phyloP scores from a whole-genome alignment of 768 basidiomycete species.

The Leccinum ochraceum region DNA sequence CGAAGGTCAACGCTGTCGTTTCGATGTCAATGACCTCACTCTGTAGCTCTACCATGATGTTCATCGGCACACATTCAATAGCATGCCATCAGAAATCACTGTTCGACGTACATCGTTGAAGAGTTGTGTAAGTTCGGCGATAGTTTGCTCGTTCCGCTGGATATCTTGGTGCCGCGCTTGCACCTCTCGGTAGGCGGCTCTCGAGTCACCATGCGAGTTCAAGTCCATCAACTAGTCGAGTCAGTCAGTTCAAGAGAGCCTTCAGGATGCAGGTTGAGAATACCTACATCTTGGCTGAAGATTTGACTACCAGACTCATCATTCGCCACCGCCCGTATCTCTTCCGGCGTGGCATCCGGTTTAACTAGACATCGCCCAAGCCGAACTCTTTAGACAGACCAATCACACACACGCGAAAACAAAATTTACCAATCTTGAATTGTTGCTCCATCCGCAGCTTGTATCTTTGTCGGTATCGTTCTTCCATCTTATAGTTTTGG shows the following conservation, averaged over 20 bases:
- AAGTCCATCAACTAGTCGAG: constrained; percentile 74
- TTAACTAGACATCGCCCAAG: constrained; percentile 56
- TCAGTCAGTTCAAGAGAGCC: neutral
- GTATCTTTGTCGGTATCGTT: constrained; percentile 74
- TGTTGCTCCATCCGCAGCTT: constrained; percentile 84
- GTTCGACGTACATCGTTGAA: constrained; percentile 80
- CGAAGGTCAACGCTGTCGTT: constrained; percentile 67
- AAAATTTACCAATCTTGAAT: constrained; percentile 72
- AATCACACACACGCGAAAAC: neutral
- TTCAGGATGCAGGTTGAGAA: neutral
- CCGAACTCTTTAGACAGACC: constrained; percentile 1
- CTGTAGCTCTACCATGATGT: constrained; percentile 91
- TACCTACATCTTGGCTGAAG: constrained; percentile 80
- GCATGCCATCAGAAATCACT: neutral
- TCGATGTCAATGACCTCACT: constrained; percentile 84
- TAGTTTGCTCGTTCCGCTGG: constrained; percentile 89
- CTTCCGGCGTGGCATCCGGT: constrained; percentile 89
- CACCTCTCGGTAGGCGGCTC: constrained; percentile 91
- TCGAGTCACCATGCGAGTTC: constrained; percentile 83
- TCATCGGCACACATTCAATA: constrained; percentile 61
- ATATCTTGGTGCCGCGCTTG: constrained; percentile 96
- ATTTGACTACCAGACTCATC: constrained; percentile 81
- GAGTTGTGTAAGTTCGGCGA: constrained; percentile 92
- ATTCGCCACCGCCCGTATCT: constrained; percentile 83
- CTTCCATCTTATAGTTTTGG: constrained; percentile 85